Conservation (phyloP, 345 rosid genomes). For the Cardamine chenopodiifolia region DNA sequence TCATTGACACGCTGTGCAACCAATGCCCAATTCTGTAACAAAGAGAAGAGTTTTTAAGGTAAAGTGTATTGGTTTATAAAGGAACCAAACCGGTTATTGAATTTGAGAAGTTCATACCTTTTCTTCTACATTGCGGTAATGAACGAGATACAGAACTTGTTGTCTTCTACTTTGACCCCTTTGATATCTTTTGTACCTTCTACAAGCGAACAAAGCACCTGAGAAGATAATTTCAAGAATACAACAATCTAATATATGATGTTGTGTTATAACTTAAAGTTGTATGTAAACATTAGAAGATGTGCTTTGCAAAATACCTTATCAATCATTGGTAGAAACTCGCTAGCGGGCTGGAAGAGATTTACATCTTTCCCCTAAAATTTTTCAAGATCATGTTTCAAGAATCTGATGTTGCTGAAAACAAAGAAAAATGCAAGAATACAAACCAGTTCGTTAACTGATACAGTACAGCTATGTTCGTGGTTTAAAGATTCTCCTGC, state of each 20-base stretch:
- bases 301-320: conserved; percentile 46
- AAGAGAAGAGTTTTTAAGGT: not conserved
- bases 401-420: conserved; percentile 13
- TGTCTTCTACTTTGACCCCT: conserved; percentile 82
- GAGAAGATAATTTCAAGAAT: conserved; percentile 26
- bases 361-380: conserved; percentile 68
- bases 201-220: conserved; percentile 69
- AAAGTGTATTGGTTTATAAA: conserved; percentile 2
- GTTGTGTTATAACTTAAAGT: not conserved
- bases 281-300: not conserved
- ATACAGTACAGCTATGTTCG: conserved; percentile 50
- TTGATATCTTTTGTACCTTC: conserved; percentile 62
- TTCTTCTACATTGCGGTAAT: conserved; percentile 89
- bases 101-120: conserved; percentile 42
- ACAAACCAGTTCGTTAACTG: conserved; percentile 62
- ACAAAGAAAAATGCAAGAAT: not conserved
- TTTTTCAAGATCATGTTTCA: not conserved
- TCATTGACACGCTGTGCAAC: conserved; percentile 61
- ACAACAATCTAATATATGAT: not conserved
- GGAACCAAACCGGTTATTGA: not conserved
- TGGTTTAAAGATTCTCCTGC: conserved; percentile 50
- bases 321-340: conserved; percentile 69
- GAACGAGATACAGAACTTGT: conserved; percentile 95
- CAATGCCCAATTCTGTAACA: conserved; percentile 57
- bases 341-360: conserved; percentile 80